These are phyloP conservation scores for Sclerotiophoma versabilis DNA, from an alignment of 2,329 filamentous ascomycete species.

Conservation along the genomic window DNA sequence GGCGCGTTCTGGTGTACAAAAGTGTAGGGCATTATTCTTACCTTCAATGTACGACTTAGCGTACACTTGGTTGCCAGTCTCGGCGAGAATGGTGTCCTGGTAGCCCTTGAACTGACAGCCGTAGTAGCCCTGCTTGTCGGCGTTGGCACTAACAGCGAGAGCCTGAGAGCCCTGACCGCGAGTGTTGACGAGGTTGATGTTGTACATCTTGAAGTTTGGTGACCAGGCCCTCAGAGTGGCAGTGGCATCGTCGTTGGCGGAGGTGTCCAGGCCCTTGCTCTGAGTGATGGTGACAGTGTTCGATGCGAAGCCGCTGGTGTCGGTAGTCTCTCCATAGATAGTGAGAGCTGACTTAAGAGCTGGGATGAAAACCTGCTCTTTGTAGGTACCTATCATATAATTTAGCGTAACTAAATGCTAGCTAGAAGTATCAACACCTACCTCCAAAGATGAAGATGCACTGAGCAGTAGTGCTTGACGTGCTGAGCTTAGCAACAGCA, in stretches of 20 bases:
- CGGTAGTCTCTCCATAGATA: conserved; percentile 67
- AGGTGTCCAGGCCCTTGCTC: conserved; percentile 56
- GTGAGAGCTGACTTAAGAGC: conserved; percentile 58
- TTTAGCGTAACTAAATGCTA: not conserved
- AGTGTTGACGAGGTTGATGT: conserved; percentile 61
- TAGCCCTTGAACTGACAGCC: conserved; percentile 62
- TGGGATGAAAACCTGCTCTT: conserved; percentile 65
- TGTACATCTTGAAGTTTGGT: conserved; percentile 66
- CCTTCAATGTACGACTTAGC: conserved; percentile 64
- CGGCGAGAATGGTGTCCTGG: conserved; percentile 60
- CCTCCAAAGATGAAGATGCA: conserved; percentile 68
- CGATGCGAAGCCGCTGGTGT: conserved; percentile 54
- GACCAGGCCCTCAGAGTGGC: conserved; percentile 59
- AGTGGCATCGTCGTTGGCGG: conserved; percentile 61
- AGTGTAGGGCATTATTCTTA: too few relatives aligned
- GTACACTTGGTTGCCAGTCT: conserved; percentile 62
- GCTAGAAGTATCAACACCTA: not conserved
- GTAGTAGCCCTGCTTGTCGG: conserved; percentile 63
- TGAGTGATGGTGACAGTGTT: conserved; percentile 67
- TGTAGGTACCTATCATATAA: conserved; percentile 57
- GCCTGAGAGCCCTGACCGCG: conserved; percentile 60
- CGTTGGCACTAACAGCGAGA: conserved; percentile 61
- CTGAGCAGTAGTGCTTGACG: conserved; percentile 57
- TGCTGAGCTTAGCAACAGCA: conserved; percentile 66
- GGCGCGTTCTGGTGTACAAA: too few relatives aligned